Conservation (phyloP, 192 early-diverging fungal genomes). For the Podila clonocystis region DNA sequence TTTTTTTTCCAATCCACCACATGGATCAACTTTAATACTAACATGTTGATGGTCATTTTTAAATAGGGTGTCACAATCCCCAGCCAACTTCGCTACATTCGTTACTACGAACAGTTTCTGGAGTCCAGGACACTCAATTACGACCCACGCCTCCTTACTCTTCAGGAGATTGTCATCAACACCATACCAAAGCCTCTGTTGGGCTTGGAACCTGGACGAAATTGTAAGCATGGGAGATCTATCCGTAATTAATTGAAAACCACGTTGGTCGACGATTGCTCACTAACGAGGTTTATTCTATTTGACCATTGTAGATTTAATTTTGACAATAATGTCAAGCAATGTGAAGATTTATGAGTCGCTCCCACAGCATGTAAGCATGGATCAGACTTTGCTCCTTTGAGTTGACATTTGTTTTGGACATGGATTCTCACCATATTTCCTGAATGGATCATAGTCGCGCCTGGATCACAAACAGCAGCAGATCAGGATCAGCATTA, state of each 20-base stretch:
- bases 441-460: conserved; percentile 8
- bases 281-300: not conserved
- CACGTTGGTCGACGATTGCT: not conserved
- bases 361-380: conserved; percentile 25
- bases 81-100: conserved; percentile 64
- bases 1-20: no score
- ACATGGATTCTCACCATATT: not conserved
- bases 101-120: conserved; percentile 57
- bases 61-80: conserved; percentile 65
- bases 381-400: not conserved
- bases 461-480: conserved; percentile 17
- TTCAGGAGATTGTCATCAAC: conserved; percentile 42
- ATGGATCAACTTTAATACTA: no score
- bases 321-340: conserved; percentile 36
- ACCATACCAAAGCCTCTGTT: conserved; percentile 35
- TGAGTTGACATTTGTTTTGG: not conserved
- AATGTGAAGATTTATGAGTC: conserved; percentile 44
- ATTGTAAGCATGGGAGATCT: conserved; percentile 7
- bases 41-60: no score
- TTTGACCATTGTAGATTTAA: conserved; percentile 18
- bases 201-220: conserved; percentile 22
- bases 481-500: conserved; percentile 32
- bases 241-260: no score
- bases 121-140: conserved; percentile 25
- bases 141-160: conserved; percentile 19